phyloP scores from a whole-genome alignment of 1,139 yeast genomes.

The Saccharomyces hybrid region DNA sequence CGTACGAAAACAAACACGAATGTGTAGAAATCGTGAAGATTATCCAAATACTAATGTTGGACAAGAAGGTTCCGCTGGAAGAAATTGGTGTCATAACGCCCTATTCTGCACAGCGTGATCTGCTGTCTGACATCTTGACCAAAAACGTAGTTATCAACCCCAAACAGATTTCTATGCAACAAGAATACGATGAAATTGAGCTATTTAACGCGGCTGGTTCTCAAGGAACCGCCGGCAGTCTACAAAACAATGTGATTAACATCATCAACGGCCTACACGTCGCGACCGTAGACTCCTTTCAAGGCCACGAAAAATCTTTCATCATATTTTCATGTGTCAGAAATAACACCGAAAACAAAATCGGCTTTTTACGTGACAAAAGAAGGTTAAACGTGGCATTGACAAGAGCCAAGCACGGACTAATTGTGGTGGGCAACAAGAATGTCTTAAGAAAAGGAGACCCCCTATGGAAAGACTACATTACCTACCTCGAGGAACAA shows the following conservation, averaged over 20 bases:
- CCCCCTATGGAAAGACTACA: conserved; percentile 48
- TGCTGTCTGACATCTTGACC: conserved; percentile 45
- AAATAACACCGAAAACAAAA: conserved; percentile 42
- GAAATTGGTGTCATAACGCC: conserved; percentile 66
- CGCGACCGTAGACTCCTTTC: conserved; percentile 63
- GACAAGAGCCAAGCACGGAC: conserved; percentile 54
- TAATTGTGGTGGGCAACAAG: conserved; percentile 51
- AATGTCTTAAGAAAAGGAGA: conserved; percentile 43
- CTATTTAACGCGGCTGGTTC: conserved; percentile 27
- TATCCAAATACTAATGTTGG: conserved; percentile 44
- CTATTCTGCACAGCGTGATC: conserved; percentile 64
- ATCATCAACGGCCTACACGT: conserved; percentile 60
- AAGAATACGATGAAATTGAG: conserved; percentile 47
- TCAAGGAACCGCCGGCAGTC: conserved; percentile 23
- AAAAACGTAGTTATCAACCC: conserved; percentile 53
- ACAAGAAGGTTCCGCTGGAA: conserved; percentile 43
- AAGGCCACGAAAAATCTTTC: conserved; percentile 57
- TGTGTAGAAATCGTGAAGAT: conserved; percentile 41
- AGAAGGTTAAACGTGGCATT: conserved; percentile 57
- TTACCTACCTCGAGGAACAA: conserved; percentile 33
- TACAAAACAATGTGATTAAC: conserved; percentile 40
- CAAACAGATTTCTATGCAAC: conserved; percentile 38
- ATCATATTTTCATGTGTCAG: conserved; percentile 56
- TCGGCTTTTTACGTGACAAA: conserved; percentile 53
- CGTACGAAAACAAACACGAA: conserved; percentile 50